A percentile compares a stretch with the other conserved stretches of the same genome.
phyloP scores from a whole-genome alignment of 2,329 filamentous ascomycete genomes.

The Xylaria hypoxylon region DNA sequence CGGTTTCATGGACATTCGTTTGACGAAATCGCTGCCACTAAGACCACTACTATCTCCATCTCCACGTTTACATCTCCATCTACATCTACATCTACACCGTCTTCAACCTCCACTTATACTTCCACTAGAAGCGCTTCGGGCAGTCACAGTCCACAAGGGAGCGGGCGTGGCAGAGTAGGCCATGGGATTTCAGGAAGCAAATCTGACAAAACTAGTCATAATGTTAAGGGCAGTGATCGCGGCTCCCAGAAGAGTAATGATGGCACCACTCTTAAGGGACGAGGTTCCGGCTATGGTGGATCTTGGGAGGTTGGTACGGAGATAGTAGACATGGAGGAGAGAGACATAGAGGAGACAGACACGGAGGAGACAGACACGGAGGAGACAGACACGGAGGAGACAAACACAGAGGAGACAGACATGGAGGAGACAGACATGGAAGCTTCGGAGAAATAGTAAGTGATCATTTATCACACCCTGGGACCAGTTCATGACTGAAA shows the following conservation, averaged over 20 bases:
- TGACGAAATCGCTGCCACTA: neutral
- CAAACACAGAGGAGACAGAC: neutral
- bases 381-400: neutral
- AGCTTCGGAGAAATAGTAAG: constrained; percentile 25
- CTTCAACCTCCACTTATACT: constrained; percentile 7
- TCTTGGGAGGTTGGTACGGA: constrained; percentile 21
- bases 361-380: neutral
- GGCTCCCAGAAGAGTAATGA: neutral
- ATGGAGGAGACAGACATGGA: neutral
- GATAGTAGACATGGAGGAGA: neutral
- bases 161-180: neutral
- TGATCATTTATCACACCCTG: neutral
- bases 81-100: neutral
- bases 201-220: too few species aligned
- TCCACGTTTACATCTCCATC: neutral
- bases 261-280: neutral
- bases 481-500: neutral
- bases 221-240: neutral
- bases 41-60: neutral
- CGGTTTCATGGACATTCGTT: neutral
- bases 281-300: constrained; percentile 22
- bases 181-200: neutral
- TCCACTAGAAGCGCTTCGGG: neutral
- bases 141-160: neutral
- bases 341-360: neutral